phyloP scores from a whole-genome alignment of 257 asterid species.

The Plantago elongata region DNA sequence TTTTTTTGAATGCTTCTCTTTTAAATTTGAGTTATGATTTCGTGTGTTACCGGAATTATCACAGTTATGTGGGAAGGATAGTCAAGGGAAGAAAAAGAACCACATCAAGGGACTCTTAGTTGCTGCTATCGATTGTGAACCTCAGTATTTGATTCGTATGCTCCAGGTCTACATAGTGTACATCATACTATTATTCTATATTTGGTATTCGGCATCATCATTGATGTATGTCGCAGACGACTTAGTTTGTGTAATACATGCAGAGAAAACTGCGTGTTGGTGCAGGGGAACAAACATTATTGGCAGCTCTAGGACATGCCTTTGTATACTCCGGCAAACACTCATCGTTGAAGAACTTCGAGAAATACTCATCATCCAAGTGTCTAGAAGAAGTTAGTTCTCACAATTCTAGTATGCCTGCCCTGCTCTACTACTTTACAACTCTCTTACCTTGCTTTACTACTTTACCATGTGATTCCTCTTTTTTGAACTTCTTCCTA shows the following conservation, averaged over 20 bases:
- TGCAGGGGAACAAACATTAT: slow-evolving; percentile 83
- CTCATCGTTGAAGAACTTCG: slow-evolving; percentile 41
- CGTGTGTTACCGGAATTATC: no score
- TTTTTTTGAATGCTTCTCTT: background rate
- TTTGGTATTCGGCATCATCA: background rate
- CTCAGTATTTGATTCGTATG: slow-evolving; percentile 86
- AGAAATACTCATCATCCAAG: slow-evolving; percentile 53
- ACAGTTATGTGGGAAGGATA: slow-evolving; percentile 91
- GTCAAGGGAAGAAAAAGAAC: slow-evolving; percentile 85
- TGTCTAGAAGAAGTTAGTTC: slow-evolving; percentile 67
- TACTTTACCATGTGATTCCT: background rate
- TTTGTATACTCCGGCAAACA: slow-evolving; percentile 59
- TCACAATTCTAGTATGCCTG: background rate
- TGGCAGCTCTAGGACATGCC: slow-evolving; percentile 85
- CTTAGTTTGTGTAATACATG: slow-evolving; percentile 34
- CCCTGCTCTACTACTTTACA: no score
- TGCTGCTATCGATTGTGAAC: slow-evolving; percentile 97
- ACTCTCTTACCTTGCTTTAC: background rate
- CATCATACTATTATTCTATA: background rate
- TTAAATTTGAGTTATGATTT: no score
- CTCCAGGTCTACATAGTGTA: slow-evolving; percentile 57
- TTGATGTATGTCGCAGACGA: background rate
- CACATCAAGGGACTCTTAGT: slow-evolving; percentile 74
- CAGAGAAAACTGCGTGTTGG: slow-evolving; percentile 89
- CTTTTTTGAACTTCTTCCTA: background rate